Base-by-base conservation (phyloP, 192 early-diverging fungal genomes). In the Obelidium mucronatum region DNA sequence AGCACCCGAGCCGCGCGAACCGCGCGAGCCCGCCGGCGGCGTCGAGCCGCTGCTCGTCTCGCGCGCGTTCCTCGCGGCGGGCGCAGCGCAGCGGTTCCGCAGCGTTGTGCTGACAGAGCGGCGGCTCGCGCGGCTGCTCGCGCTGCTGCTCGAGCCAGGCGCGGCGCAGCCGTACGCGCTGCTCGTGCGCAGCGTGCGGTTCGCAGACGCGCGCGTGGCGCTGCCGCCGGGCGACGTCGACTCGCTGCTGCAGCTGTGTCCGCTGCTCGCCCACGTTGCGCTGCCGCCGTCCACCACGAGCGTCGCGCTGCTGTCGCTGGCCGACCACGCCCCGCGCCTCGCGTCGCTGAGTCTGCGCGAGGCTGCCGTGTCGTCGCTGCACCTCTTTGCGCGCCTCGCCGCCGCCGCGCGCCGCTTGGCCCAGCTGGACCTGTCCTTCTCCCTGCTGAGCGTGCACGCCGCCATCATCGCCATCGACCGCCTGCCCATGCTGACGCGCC, bases 221-320 rank as follows among this genome's bases (percentile, higher is more conserved):
- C n/a, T n/a, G n/a, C n/a, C n/a, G n/a, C n/a, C n/a, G n/a, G 83
- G 83, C 60, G 83, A 84, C 73, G 6, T 84, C 28, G 83, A 84
- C 67, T 73, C 77, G 8, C 56, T 73, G 3, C 53, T 84, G 15
- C 83, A 82, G 59, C 70, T 84, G 15, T 80, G 76, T 53, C 78
- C 63, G 3, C 63, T 74, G 26, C 63, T 82, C 35, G 6, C 31
- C 11, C 39, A n/a, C 22, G 80, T 40, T 22, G 26, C 24, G 75
- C 22, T n/a, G 63, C 58, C 40, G 53, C 19, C 8, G 37, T 22
- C 78, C 75, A 15, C 67, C 35, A 68, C 77, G n/a, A 82, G 80
- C 59, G 55, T 84, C 1, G 40, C 82, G 3, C 37, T 82, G 22
- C 80, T 82, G 67, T 75, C 71, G 8, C 58, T 84, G 6, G 56